A percentile compares a stretch with the other conserved stretches of the same genome.
Conservation (phyloP, 2,329 filamentous ascomycete species). For the Fusarium dlaminii region DNA sequence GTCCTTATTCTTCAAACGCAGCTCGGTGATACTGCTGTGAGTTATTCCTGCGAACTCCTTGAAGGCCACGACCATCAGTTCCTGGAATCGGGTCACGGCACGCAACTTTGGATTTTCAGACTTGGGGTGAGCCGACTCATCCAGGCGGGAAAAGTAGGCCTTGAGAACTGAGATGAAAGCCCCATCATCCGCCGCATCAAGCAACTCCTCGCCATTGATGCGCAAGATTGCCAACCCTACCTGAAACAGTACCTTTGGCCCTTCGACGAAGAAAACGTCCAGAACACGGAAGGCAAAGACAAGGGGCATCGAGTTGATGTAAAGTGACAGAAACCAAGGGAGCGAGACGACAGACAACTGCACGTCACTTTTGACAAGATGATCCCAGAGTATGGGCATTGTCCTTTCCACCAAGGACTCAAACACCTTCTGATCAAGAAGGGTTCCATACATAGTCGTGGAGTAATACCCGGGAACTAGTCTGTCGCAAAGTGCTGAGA, state of each 20-base stretch:
- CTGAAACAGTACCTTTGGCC: constrained; percentile 96
- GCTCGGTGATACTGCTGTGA: constrained; percentile 88
- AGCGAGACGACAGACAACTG: constrained; percentile 97
- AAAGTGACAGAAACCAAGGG: constrained; percentile 97
- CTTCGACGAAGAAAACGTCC: constrained; percentile 98
- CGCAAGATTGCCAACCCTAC: constrained; percentile 95
- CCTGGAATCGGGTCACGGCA: constrained; percentile 94
- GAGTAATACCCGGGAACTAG: constrained; percentile 97
- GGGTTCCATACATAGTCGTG: constrained; percentile 97
- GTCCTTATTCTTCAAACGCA: constrained; percentile 92
- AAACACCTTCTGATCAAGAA: constrained; percentile 96
- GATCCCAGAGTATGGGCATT: constrained; percentile 98
- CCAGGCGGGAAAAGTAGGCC: constrained; percentile 89
- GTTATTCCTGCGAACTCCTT: constrained; percentile 98
- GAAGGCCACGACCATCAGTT: constrained; percentile 98
- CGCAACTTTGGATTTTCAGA: constrained; percentile 95
- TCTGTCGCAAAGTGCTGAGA: constrained; percentile 91
- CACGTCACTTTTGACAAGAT: constrained; percentile 95
- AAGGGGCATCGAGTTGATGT: constrained; percentile 99
- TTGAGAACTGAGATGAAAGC: constrained; percentile 97
- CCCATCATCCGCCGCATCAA: constrained; percentile 93
- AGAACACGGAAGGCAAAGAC: constrained; percentile 97
- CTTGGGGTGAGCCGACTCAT: constrained; percentile 94
- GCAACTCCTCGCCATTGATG: constrained; percentile 94
- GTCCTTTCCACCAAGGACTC: constrained; percentile 98